These are phyloP conservation scores for Paramarasmius palmivorus DNA, from an alignment of 1,284 basidiomycete genomes.

Conservation along the genomic window DNA sequence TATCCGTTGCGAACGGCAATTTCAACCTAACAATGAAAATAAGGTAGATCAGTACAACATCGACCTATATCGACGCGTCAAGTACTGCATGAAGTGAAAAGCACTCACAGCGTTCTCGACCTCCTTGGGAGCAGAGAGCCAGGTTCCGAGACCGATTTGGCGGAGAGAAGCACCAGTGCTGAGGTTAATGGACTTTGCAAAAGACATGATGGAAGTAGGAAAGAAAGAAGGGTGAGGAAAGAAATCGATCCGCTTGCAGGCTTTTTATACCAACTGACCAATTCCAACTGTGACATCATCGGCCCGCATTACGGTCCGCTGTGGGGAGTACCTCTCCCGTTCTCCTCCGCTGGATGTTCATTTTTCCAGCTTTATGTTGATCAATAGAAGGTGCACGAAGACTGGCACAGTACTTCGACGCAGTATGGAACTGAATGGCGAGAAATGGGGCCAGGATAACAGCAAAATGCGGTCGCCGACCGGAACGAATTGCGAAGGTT, in stretches of 20 bases:
- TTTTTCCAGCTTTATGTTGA: no score
- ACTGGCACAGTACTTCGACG: no score
- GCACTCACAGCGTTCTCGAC: constrained; percentile 70
- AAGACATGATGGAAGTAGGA: constrained; percentile 48
- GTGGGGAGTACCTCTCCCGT: no score
- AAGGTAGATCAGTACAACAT: constrained; percentile 7
- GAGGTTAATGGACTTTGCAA: constrained; percentile 55
- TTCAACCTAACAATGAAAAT: constrained; percentile 52
- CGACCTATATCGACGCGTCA: constrained; percentile 6
- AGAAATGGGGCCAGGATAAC: no score
- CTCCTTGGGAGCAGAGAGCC: constrained; percentile 76
- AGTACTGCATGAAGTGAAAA: neutral
- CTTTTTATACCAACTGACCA: neutral
- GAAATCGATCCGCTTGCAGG: neutral
- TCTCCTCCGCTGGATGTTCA: no score
- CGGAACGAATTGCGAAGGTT: no score
- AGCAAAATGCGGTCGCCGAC: no score
- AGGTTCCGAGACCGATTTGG: constrained; percentile 82
- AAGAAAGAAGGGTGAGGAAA: constrained; percentile 2
- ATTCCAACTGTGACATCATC: neutral
- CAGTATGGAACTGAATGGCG: no score
- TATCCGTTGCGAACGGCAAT: constrained; percentile 75
- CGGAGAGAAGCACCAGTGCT: constrained; percentile 55
- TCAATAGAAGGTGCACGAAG: no score
- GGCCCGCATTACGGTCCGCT: neutral